Percentiles rank a stretch among this genome's conserved stretches.
phyloP scores from a whole-genome alignment of 2,329 filamentous ascomycete genomes.

The Venturia pyrina region DNA sequence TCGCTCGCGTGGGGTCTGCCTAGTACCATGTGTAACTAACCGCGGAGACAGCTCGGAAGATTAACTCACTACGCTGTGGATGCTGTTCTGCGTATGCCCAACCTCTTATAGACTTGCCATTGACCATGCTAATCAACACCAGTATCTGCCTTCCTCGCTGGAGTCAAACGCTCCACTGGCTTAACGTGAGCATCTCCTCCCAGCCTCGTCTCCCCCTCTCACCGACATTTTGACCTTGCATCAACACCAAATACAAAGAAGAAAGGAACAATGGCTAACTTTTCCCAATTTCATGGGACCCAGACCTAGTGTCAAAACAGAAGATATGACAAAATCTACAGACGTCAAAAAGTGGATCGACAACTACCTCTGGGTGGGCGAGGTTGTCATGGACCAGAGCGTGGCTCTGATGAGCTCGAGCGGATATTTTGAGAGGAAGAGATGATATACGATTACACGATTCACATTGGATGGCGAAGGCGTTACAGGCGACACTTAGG shows the following conservation, averaged over 20 bases:
- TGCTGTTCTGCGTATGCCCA: slow-evolving; percentile 70
- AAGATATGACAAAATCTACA: slow-evolving; percentile 74
- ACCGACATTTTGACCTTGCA: background rate
- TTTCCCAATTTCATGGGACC: slow-evolving; percentile 7
- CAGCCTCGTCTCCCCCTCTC: background rate
- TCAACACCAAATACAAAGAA: background rate
- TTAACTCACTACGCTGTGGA: slow-evolving; percentile 94
- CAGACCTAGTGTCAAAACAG: slow-evolving; percentile 75
- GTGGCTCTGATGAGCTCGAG: slow-evolving; percentile 84
- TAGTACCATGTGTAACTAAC: background rate
- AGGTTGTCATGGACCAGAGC: slow-evolving; percentile 97
- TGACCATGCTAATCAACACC: slow-evolving; percentile 10
- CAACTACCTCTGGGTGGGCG: slow-evolving; percentile 86
- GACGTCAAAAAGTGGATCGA: slow-evolving; percentile 81
- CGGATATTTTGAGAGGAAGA: slow-evolving; percentile 81
- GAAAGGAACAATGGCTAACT: background rate
- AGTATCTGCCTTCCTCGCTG: slow-evolving; percentile 95
- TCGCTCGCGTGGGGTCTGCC: background rate
- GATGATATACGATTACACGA: slow-evolving; percentile 24
- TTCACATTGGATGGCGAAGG: background rate
- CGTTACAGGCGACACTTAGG: background rate
- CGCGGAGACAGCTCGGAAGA: slow-evolving; percentile 51
- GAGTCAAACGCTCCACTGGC: slow-evolving; percentile 94
- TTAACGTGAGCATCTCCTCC: slow-evolving; percentile 67
- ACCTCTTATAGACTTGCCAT: slow-evolving; percentile 15